phyloP scores from a whole-genome alignment of 1,284 basidiomycete species.

The Paramarasmius palmivorus region DNA sequence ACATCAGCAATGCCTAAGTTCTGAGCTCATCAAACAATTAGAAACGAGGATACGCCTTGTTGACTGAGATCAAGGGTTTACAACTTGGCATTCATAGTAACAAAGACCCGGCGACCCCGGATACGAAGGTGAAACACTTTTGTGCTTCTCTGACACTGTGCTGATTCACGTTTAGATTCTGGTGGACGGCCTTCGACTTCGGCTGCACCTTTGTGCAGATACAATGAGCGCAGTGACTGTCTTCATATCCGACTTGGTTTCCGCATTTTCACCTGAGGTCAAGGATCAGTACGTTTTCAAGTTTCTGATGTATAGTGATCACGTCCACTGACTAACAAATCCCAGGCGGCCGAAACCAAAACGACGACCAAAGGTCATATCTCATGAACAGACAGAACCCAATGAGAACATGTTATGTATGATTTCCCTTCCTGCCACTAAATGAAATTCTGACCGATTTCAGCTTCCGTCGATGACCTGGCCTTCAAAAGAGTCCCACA shows the following conservation, averaged over 20 bases:
- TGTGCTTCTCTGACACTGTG: neutral
- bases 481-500: conserved; percentile 79
- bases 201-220: conserved; percentile 70
- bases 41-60: conserved; percentile 65
- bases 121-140: conserved; percentile 38
- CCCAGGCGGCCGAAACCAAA: conserved; percentile 28
- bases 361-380: conserved; percentile 36
- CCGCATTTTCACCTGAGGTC: conserved; percentile 36
- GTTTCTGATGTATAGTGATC: conserved; percentile 1
- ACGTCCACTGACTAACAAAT: neutral
- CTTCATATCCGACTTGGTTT: conserved; percentile 50
- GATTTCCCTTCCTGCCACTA: conserved; percentile 8
- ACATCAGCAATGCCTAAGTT: neutral
- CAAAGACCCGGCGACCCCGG: conserved; percentile 27
- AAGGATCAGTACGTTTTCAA: conserved; percentile 38
- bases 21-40: conserved; percentile 26
- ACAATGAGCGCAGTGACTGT: conserved; percentile 54
- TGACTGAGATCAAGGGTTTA: conserved; percentile 60
- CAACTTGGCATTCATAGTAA: conserved; percentile 40
- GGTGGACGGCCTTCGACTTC: conserved; percentile 47
- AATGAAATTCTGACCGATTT: neutral
- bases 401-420: conserved; percentile 36
- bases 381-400: conserved; percentile 21
- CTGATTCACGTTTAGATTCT: conserved; percentile 37
- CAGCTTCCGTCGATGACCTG: conserved; percentile 82